Conservation (phyloP, 1,284 basidiomycete species). For the Gomphus bonarii region DNA sequence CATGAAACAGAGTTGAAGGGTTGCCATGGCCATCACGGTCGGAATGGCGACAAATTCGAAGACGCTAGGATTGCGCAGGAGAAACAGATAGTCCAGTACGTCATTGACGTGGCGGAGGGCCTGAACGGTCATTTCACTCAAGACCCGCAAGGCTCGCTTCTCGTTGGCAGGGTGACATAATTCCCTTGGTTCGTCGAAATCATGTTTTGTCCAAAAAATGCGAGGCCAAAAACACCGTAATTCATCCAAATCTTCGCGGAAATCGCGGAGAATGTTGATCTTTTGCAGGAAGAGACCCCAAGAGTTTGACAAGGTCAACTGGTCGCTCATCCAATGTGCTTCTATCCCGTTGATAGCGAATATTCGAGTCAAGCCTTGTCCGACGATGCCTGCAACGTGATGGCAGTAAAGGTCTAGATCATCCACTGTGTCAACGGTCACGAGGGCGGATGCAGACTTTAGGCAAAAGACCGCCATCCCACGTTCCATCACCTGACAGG, state of each 20-base stretch:
- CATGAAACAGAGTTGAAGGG: slow-evolving; percentile 44
- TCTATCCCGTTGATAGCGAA: slow-evolving; percentile 46
- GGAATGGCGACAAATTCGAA: slow-evolving; percentile 60
- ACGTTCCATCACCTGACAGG: slow-evolving; percentile 39
- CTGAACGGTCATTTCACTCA: slow-evolving; percentile 46
- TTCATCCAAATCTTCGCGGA: slow-evolving; percentile 47
- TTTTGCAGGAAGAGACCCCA: slow-evolving; percentile 57
- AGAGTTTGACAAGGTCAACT: slow-evolving; percentile 45
- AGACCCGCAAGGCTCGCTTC: slow-evolving; percentile 30
- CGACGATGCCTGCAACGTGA: slow-evolving; percentile 53
- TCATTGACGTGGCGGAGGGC: slow-evolving; percentile 42
- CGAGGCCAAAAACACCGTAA: slow-evolving; percentile 51
- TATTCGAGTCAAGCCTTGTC: slow-evolving; percentile 46
- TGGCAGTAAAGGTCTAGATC: slow-evolving; percentile 51
- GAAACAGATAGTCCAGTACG: slow-evolving; percentile 44
- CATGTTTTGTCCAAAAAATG: slow-evolving; percentile 37
- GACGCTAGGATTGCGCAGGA: slow-evolving; percentile 45
- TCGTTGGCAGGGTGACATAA: slow-evolving; percentile 21
- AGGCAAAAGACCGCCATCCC: slow-evolving; percentile 52
- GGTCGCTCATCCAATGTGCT: slow-evolving; percentile 35
- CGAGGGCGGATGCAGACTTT: slow-evolving; percentile 23
- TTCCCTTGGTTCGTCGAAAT: slow-evolving; percentile 25
- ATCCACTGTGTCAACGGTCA: slow-evolving; percentile 21
- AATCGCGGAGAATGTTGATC: slow-evolving; percentile 53
- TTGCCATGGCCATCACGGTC: slow-evolving; percentile 54